These are phyloP conservation scores for Dalbergia cochinchinensis DNA, from an alignment of 306 rosid species.

Conservation along the genomic window DNA sequence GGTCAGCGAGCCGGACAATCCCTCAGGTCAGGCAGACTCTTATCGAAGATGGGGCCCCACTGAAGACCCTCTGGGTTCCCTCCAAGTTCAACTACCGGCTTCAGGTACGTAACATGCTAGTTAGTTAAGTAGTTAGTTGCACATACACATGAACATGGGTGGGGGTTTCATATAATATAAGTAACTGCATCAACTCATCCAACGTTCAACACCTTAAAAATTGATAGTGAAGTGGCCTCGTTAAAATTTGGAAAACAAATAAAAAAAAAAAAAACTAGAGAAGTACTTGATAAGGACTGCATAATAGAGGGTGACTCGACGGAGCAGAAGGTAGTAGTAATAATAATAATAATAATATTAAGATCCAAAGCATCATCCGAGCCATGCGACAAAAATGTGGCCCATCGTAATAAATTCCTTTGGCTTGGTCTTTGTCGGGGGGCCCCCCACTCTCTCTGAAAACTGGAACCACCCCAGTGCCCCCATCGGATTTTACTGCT, in stretches of 20 bases:
- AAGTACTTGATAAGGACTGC: slow-evolving; percentile 24
- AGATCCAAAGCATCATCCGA: neutral
- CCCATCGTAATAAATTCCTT: slow-evolving; percentile 24
- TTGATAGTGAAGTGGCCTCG: neutral
- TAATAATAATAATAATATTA: neutral
- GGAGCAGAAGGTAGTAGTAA: too few species aligned
- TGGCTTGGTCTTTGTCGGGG: neutral
- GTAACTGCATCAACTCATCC: neutral
- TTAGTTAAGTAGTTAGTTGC: neutral
- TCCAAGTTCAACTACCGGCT: slow-evolving; percentile 56
- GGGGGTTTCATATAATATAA: neutral
- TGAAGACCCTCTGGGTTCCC: slow-evolving; percentile 29
- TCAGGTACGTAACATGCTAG: slow-evolving; percentile 59
- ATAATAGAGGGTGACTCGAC: neutral
- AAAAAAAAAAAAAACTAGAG: neutral
- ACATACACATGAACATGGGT: neutral
- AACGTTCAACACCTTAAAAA: neutral
- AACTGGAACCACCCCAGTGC: neutral
- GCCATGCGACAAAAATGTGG: neutral
- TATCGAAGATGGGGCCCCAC: slow-evolving; percentile 54
- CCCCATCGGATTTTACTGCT: neutral
- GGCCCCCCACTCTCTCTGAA: neutral
- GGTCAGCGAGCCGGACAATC: slow-evolving; percentile 51
- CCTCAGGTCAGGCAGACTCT: slow-evolving; percentile 43
- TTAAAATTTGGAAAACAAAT: slow-evolving; percentile 11